Evolutionary conservation across 768 basidiomycete genomes (phyloP).

Genomic region (Lactarius evosmus): DNA sequence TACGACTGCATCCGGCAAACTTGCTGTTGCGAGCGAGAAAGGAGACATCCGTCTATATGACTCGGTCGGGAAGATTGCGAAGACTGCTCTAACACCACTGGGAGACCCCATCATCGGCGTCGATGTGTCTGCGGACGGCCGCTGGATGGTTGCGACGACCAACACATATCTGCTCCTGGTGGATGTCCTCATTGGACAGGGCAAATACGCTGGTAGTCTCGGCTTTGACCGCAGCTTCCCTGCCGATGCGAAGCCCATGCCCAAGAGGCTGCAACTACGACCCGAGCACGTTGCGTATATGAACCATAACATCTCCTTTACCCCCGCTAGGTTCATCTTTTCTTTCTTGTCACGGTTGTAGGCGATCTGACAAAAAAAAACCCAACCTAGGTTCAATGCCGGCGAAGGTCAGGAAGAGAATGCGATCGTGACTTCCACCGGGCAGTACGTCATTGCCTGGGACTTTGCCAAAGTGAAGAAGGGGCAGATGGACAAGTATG

Average conservation of each 20-base stretch:
- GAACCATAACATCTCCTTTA: slow-evolving; percentile 82
- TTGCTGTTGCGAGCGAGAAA: slow-evolving; percentile 94
- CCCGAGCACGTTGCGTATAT: slow-evolving; percentile 94
- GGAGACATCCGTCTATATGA: slow-evolving; percentile 96
- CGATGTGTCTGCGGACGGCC: slow-evolving; percentile 90
- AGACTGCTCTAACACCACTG: slow-evolving; percentile 92
- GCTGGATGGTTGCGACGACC: slow-evolving; percentile 94
- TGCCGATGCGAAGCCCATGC: slow-evolving; percentile 87
- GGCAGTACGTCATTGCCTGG: slow-evolving; percentile 92
- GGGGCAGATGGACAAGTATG: slow-evolving; percentile 87
- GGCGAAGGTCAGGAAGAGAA: slow-evolving; percentile 87
- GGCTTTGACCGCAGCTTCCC: slow-evolving; percentile 97
- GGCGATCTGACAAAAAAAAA: slow-evolving; percentile 3
- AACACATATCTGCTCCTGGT: slow-evolving; percentile 91
- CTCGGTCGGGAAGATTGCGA: slow-evolving; percentile 95
- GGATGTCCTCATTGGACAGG: slow-evolving; percentile 92
- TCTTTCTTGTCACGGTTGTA: neutral
- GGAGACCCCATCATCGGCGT: slow-evolving; percentile 95
- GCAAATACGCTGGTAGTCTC: slow-evolving; percentile 73
- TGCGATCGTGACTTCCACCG: slow-evolving; percentile 92
- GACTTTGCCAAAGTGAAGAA: slow-evolving; percentile 96
- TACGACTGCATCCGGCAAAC: slow-evolving; percentile 80
- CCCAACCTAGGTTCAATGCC: slow-evolving; percentile 75
- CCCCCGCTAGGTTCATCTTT: slow-evolving; percentile 76
- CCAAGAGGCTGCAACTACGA: slow-evolving; percentile 80